Base-by-base conservation (phyloP, 2,329 filamentous ascomycete species). In the Cercospora sesami region DNA sequence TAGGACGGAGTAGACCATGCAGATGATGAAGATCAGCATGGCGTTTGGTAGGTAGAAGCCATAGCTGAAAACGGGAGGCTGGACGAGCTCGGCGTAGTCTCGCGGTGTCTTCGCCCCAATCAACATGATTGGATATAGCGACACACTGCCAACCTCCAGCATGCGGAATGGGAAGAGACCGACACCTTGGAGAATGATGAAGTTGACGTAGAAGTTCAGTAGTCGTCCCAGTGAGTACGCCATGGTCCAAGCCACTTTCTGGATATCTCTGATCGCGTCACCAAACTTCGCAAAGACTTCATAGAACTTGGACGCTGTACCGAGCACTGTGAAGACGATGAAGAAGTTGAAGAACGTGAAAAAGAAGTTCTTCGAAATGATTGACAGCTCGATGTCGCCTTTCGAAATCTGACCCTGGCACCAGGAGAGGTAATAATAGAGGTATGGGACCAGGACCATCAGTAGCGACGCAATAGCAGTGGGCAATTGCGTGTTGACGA, bases 331-430 rank as follows among this genome's bases (percentile, higher is more conserved):
- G 78, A 98, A 97, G 55, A 98, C 88, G 61, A 98, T 87, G 81
- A 99, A 99, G 66, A 98, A 92, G 81, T 99, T 99, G 87, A 99
- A 98, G 80, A 99, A 99, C 9, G 91, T 94, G 78, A 99, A 99
- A 85, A 98, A 77, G 82, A 98, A 99, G 80, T 98, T 99, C 82
- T 99, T 99, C 64, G 93, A 97, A 72, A 99, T 94, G 55, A 96
- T 86, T 0, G 95, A 98, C 6, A 99, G 85, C 79, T 98, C 95
- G 23, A 99, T 90, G 70, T 99, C 95, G 55, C 93, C 93, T 74
- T 93, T 92, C 0, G 95, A 98, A 62, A 97, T 92, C 89, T 96
- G 96, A 60, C 95, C 95, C 82, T 99, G 95, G 63, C 88, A 86
- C 78, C 94, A 94, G 2, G 94, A 93, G 10, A 99, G 86, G 83